Percentiles rank a stretch among this genome's conserved stretches.
Evolutionary conservation across 2,329 filamentous ascomycete genomes (phyloP).

Genomic region (Diaporthe citriasiana): DNA sequence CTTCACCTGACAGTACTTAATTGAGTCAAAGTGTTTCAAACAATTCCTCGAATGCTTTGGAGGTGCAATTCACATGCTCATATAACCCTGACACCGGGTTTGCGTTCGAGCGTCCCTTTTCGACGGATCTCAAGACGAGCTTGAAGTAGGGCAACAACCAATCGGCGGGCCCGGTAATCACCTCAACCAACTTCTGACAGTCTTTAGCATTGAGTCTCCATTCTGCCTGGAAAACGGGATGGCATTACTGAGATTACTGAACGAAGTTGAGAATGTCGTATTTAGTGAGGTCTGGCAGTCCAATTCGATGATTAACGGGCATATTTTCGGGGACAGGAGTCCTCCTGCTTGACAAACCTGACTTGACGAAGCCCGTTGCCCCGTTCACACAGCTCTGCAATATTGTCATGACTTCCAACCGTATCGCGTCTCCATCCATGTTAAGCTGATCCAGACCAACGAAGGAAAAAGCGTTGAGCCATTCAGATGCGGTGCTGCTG

Average conservation of each 20-base stretch:
- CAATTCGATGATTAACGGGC: background rate
- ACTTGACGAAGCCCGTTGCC: background rate
- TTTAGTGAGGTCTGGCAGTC: background rate
- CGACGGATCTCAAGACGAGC: background rate
- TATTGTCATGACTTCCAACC: background rate
- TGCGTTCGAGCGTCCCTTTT: background rate
- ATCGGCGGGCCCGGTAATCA: background rate
- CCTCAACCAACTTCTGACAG: background rate
- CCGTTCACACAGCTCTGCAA: background rate
- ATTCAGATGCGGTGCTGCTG: background rate
- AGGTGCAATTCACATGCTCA: background rate
- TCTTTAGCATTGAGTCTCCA: too few species aligned
- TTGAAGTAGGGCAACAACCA: background rate
- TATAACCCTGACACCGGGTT: background rate
- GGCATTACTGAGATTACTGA: background rate
- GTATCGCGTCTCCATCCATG: background rate
- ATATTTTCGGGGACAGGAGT: background rate
- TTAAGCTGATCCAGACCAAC: background rate
- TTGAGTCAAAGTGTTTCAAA: background rate
- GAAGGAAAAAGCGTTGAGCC: background rate
- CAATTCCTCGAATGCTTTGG: background rate
- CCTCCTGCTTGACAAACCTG: background rate
- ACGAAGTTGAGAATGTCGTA: background rate
- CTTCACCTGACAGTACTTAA: background rate
- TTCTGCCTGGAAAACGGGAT: accelerated